These are phyloP conservation scores for Elongisporangium prolatum DNA, from an alignment of 352 stramenopile species.

Conservation along the genomic window DNA sequence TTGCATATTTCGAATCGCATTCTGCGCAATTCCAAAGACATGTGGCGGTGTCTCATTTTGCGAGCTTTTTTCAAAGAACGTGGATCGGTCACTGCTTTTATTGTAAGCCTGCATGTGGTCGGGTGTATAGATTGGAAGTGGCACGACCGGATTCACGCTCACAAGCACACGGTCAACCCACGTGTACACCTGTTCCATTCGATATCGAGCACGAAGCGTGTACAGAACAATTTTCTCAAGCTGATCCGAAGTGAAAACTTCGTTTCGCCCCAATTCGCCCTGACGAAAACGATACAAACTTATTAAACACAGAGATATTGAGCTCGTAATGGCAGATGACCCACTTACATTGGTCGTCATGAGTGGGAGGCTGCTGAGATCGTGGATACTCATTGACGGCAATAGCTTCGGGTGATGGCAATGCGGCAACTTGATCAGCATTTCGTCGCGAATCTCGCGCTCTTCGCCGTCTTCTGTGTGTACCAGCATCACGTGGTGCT, in stretches of 20 bases:
- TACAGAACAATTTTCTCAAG: constrained; percentile 76
- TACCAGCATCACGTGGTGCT: constrained; percentile 68
- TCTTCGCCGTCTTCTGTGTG: constrained; percentile 83
- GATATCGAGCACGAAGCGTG: constrained; percentile 65
- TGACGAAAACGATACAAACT: constrained; percentile 3
- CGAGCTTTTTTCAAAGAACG: constrained; percentile 45
- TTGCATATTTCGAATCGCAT: constrained; percentile 73
- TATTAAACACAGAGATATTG: neutral
- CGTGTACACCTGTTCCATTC: constrained; percentile 82
- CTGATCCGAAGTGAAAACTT: constrained; percentile 52
- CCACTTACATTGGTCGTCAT: constrained; percentile 53
- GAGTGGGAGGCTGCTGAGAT: constrained; percentile 61
- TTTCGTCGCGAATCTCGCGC: constrained; percentile 52
- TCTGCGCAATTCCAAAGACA: constrained; percentile 75
- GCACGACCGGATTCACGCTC: constrained; percentile 61
- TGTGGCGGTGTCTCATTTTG: constrained; percentile 66
- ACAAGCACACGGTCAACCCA: constrained; percentile 77
- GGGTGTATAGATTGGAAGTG: constrained; percentile 78
- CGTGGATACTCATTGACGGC: constrained; percentile 45
- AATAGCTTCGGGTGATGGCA: constrained; percentile 67
- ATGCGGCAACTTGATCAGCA: constrained; percentile 50
- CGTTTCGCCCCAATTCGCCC: constrained; percentile 50
- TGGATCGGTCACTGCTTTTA: constrained; percentile 50
- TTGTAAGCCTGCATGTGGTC: constrained; percentile 81
- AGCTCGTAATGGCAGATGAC: too few relatives aligned